Evolutionary conservation across 176 grass and related monocot species (phyloP).

Genomic region (Alloteropsis semialata): DNA sequence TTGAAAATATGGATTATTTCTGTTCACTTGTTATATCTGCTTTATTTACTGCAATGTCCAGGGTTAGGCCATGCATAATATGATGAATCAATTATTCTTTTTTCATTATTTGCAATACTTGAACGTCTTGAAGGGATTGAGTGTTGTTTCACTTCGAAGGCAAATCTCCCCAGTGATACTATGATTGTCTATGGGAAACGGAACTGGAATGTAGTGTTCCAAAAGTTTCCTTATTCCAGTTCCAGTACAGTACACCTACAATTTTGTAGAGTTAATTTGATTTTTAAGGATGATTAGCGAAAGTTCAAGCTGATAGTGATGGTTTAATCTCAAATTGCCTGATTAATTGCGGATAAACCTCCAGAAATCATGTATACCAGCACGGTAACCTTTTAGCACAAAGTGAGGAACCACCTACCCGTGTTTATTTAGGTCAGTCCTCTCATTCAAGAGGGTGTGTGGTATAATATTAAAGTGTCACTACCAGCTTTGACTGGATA

Average conservation of each 20-base stretch:
- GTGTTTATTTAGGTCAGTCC: neutral
- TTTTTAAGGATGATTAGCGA: neutral
- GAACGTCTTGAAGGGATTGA: neutral
- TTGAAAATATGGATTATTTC: slow-evolving; percentile 3
- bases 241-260: neutral
- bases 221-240: neutral
- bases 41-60: neutral
- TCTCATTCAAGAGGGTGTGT: neutral
- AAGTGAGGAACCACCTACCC: neutral
- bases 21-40: neutral
- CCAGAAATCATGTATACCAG: neutral
- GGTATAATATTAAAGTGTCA: neutral
- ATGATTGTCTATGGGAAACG: neutral
- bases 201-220: neutral
- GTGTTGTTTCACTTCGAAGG: neutral
- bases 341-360: neutral
- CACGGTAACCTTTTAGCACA: neutral
- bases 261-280: neutral
- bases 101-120: neutral
- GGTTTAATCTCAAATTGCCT: neutral
- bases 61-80: neutral
- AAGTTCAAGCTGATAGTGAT: neutral
- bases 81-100: neutral
- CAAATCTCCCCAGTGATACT: neutral
- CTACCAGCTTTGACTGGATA: neutral